Evolutionary conservation across 805 yeast genomes (phyloP), one percentile per base, ranked within the genome.

Genomic region (Wickerhamomyces xylosicus): DNA sequence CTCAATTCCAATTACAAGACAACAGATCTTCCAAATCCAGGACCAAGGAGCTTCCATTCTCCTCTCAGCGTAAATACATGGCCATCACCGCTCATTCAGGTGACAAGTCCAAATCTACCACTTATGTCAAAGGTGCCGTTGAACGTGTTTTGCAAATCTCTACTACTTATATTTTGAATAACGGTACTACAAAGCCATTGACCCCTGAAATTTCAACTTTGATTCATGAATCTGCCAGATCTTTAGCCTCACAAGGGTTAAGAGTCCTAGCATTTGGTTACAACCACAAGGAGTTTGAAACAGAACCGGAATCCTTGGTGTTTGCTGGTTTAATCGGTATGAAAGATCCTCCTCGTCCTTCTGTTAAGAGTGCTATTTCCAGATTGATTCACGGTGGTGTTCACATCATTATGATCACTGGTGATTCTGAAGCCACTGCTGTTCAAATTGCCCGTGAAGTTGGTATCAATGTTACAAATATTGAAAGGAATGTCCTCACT

Each of bases 391-490:
- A 78, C 53, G 96, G 97, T 45, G 95, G 97, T 34, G 98, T 92
- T 33, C 95, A 86, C 54, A 86, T 92, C n/a, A 85, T 92, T 37
- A 92, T 92, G 97, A 90, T 92, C 47, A 92, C 99, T 8, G 96
- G 96, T 50, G 97, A 89, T 59, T 73, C 85, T 29, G 95, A 87
- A 46, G 77, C 81, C 14, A 86, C 97, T 14, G 96, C 95, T 5
- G 61, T 71, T 13, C 79, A 83, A 48, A 85, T 89, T 58, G 97
- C 95, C 3, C 72, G 69, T 46, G 87, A 85, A 58, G 84, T 90
- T 48, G 98, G 98, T 21, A 85, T 85, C 74, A 95, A 89, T 3
- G 66, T 81, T 31, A 60, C 70, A 31, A 79, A 77, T 47, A 72
- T 72, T 9, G 72, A 72, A 27, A 66, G 71, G 43, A 75, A 87